Evolutionary conservation across 192 early-diverging fungal genomes (phyloP).

Genomic region (Diversispora epigaea): DNA sequence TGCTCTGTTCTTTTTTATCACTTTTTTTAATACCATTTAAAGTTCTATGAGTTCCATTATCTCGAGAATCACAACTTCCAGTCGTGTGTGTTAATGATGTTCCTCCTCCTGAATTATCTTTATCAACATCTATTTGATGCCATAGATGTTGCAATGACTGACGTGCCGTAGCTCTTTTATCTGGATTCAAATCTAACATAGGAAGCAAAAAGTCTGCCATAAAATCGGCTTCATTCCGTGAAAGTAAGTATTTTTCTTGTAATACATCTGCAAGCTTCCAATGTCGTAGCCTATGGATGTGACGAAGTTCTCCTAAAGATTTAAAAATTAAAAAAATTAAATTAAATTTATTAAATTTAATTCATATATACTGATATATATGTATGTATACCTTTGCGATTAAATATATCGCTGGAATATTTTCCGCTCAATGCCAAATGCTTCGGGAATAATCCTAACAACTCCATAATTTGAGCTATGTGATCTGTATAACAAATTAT

Average conservation of each 20-base stretch:
- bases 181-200: slow-evolving; percentile 70
- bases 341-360: background rate
- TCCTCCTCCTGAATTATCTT: background rate
- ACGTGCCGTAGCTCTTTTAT: slow-evolving; percentile 55
- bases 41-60: background rate
- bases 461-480: slow-evolving; percentile 94
- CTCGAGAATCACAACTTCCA: background rate
- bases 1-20: background rate
- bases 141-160: slow-evolving; percentile 60
- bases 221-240: slow-evolving; percentile 64
- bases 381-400: slow-evolving; percentile 50
- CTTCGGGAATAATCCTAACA: slow-evolving; percentile 83
- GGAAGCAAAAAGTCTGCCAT: slow-evolving; percentile 81
- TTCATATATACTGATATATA: background rate
- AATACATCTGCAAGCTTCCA: slow-evolving; percentile 84
- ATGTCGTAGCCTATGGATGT: slow-evolving; percentile 82
- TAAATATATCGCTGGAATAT: slow-evolving; percentile 85
- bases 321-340: background rate
- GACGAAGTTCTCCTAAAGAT: slow-evolving; percentile 72
- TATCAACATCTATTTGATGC: slow-evolving; percentile 34
- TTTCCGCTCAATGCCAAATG: slow-evolving; percentile 79
- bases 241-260: slow-evolving; percentile 84
- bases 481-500: slow-evolving; percentile 68
- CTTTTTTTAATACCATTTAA: background rate
- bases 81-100: background rate